Percentiles rank a stretch among this genome's conserved stretches.
Conservation (phyloP, 2,329 filamentous ascomycete species). For the Apiospora hydei region DNA sequence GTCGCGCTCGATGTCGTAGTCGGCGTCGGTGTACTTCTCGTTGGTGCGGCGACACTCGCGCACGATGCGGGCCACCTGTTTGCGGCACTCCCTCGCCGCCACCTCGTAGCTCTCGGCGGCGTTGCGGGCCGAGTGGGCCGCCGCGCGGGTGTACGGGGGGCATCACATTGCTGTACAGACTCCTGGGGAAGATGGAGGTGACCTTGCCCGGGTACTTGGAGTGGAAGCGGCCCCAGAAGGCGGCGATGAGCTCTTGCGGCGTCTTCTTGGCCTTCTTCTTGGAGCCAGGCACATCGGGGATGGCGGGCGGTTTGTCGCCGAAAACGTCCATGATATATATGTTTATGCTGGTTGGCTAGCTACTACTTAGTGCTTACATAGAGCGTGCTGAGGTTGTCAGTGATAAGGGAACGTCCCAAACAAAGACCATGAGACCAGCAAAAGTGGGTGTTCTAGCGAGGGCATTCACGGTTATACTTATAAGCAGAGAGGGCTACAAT, state of each 20-base stretch:
- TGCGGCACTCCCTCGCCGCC: constrained; percentile 48
- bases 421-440: not conserved
- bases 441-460: not conserved
- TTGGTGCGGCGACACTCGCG: constrained; percentile 53
- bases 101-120: constrained; percentile 51
- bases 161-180: constrained; percentile 46
- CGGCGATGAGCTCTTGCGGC: constrained; percentile 48
- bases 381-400: not conserved
- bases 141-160: constrained; percentile 37
- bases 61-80: constrained; percentile 51
- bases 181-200: constrained; percentile 53
- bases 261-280: not conserved
- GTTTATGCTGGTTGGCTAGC: not conserved
- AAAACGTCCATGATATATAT: not conserved
- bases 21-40: constrained; percentile 53
- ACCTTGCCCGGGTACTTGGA: constrained; percentile 50
- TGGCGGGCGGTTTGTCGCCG: not conserved
- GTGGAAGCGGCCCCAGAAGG: constrained; percentile 53
- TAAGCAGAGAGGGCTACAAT: not conserved
- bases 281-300: not conserved
- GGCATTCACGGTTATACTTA: not conserved
- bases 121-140: constrained; percentile 43
- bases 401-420: not conserved
- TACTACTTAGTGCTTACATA: not conserved
- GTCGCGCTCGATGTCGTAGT: constrained; percentile 53